These are phyloP conservation scores for Hyparrhenia diplandra DNA, from an alignment of 176 grass and related monocot genomes.

Conservation along the genomic window DNA sequence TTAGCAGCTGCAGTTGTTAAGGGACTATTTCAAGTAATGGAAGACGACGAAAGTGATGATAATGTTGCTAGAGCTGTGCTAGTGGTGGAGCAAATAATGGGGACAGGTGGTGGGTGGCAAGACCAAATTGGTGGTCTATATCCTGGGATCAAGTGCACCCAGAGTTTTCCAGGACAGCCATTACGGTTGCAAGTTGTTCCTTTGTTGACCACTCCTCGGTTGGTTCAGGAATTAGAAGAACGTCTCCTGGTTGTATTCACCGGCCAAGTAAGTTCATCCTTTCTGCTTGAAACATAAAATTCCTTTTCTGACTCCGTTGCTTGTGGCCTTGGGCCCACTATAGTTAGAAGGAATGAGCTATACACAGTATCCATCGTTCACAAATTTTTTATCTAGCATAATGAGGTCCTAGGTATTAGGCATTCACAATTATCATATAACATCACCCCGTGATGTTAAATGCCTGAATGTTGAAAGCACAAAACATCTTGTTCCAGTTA, in stretches of 20 bases:
- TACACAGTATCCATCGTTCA: background rate
- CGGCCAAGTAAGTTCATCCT: conserved; percentile 68
- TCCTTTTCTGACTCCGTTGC: background rate
- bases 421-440: background rate
- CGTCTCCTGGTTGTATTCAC: conserved; percentile 88
- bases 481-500: background rate
- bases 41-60: conserved; percentile 54
- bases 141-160: conserved; percentile 82
- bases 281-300: conserved; percentile 7
- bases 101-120: conserved; percentile 94
- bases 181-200: conserved; percentile 64
- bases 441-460: background rate
- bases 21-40: conserved; percentile 74
- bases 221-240: conserved; percentile 63
- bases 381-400: background rate
- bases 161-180: conserved; percentile 80
- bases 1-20: conserved; percentile 78
- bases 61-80: conserved; percentile 79
- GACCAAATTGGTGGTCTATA: conserved; percentile 93
- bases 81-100: conserved; percentile 89
- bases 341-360: background rate
- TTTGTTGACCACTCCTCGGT: conserved; percentile 29
- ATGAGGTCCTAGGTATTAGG: background rate
- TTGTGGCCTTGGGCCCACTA: background rate
- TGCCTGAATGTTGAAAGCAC: background rate